phyloP scores from a whole-genome alignment of 2,329 filamentous ascomycete genomes.

The Scedosporium aurantiacum region DNA sequence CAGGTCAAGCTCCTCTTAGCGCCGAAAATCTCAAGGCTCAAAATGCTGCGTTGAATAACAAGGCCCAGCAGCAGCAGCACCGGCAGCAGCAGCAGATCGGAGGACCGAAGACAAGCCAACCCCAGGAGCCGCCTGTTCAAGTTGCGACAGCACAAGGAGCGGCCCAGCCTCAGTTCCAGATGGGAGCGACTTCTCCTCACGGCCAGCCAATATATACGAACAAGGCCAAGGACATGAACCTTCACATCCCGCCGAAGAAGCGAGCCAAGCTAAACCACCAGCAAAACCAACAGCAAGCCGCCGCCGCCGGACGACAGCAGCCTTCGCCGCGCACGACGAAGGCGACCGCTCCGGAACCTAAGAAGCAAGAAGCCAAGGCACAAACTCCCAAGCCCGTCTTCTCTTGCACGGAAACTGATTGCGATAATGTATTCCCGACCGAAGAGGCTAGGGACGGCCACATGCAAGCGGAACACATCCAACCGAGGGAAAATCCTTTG shows the following conservation, averaged over 20 bases:
- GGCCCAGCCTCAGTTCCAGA: slow-evolving; percentile 43
- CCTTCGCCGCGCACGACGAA: slow-evolving; percentile 30
- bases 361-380: slow-evolving; percentile 14
- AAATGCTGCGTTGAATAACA: slow-evolving; percentile 7
- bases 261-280: slow-evolving; percentile 38
- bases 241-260: slow-evolving; percentile 49
- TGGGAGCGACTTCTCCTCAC: slow-evolving; percentile 46
- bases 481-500: slow-evolving; percentile 42
- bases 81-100: slow-evolving; percentile 14
- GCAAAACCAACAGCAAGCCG: slow-evolving; percentile 26
- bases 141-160: slow-evolving; percentile 19
- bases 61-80: slow-evolving; percentile 21
- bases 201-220: slow-evolving; percentile 46
- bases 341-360: slow-evolving; percentile 7
- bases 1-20: slow-evolving; percentile 16
- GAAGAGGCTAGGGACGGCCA: slow-evolving; percentile 44
- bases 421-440: slow-evolving; percentile 42
- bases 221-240: slow-evolving; percentile 40
- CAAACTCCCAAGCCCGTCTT: slow-evolving; percentile 30
- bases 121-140: slow-evolving; percentile 1
- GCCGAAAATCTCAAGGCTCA: slow-evolving; percentile 4
- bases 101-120: slow-evolving; percentile 10
- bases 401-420: slow-evolving; percentile 42
- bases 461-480: slow-evolving; percentile 47
- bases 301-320: slow-evolving; percentile 28